Conservation (phyloP, 192 early-diverging fungal species). For the Coemansia sp. region DNA sequence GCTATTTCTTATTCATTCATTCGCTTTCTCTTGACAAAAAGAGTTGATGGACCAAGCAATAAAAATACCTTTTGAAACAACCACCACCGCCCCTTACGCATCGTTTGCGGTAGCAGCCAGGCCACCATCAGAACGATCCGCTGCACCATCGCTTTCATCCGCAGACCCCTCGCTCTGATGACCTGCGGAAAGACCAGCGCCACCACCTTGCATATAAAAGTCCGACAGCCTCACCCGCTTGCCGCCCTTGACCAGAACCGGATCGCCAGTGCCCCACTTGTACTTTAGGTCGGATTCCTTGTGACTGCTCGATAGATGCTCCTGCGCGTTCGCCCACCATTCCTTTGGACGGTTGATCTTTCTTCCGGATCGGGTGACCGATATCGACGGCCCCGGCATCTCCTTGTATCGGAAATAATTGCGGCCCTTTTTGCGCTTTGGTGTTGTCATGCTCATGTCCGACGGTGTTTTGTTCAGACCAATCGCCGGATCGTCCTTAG, state of each 20-base stretch:
- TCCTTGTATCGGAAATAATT: slow-evolving; percentile 23
- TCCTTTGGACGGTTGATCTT: slow-evolving; percentile 41
- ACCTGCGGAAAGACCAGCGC: slow-evolving; percentile 3
- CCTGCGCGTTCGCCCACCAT: slow-evolving; percentile 53
- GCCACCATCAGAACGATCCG: background rate
- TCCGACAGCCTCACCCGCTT: slow-evolving; percentile 42
- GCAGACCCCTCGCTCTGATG: background rate
- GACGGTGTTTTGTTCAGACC: background rate
- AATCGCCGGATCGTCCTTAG: background rate
- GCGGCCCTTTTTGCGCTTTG: slow-evolving; percentile 19
- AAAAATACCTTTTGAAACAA: too few species aligned
- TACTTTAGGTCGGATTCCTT: slow-evolving; percentile 38
- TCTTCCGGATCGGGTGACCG: slow-evolving; percentile 45
- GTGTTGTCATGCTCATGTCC: slow-evolving; percentile 4
- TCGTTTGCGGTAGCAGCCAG: background rate
- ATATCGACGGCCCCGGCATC: slow-evolving; percentile 13
- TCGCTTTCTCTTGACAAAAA: too few species aligned
- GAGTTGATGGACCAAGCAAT: too few species aligned
- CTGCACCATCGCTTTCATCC: background rate
- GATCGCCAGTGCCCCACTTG: slow-evolving; percentile 46
- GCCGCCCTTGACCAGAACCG: slow-evolving; percentile 30
- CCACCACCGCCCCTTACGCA: too few species aligned
- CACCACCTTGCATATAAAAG: slow-evolving; percentile 18
- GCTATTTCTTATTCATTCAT: too few species aligned
- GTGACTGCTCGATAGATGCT: slow-evolving; percentile 28